Evolutionary conservation across 192 early-diverging fungal species (phyloP).

Genomic region (Entrophospora sp.): DNA sequence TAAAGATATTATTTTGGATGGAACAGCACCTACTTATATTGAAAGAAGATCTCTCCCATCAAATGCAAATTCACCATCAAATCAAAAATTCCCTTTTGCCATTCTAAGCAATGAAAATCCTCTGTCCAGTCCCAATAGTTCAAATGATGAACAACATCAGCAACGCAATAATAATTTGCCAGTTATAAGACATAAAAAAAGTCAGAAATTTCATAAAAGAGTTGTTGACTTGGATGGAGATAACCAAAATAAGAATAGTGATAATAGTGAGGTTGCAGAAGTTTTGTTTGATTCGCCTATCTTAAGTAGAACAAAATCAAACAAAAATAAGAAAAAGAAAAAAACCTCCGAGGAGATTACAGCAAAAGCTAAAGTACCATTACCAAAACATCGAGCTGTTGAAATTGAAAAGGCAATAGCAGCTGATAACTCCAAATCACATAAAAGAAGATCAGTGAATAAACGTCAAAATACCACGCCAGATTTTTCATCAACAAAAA

Average conservation of each 20-base stretch:
- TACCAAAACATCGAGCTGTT: neutral
- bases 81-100: constrained; percentile 21
- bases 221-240: constrained; percentile 21
- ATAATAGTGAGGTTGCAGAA: neutral
- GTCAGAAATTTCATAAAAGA: constrained; percentile 25
- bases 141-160: constrained; percentile 15
- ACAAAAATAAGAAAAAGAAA: neutral
- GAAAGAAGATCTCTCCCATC: too few species aligned
- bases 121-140: neutral
- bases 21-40: constrained; percentile 35
- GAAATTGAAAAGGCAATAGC: constrained; percentile 9
- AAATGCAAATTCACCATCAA: constrained; percentile 24
- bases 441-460: neutral
- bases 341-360: constrained; percentile 15
- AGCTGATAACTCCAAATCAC: neutral
- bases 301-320: neutral
- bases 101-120: constrained; percentile 23
- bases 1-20: constrained; percentile 40
- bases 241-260: neutral
- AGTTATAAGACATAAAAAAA: constrained; percentile 7
- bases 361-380: too few species aligned
- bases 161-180: neutral
- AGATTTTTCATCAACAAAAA: constrained; percentile 14
- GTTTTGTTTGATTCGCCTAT: constrained; percentile 10
- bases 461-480: constrained; percentile 2